Evolutionary conservation across 2,329 filamentous ascomycete species (phyloP).

Genomic region (Sordariomycetes sp.): DNA sequence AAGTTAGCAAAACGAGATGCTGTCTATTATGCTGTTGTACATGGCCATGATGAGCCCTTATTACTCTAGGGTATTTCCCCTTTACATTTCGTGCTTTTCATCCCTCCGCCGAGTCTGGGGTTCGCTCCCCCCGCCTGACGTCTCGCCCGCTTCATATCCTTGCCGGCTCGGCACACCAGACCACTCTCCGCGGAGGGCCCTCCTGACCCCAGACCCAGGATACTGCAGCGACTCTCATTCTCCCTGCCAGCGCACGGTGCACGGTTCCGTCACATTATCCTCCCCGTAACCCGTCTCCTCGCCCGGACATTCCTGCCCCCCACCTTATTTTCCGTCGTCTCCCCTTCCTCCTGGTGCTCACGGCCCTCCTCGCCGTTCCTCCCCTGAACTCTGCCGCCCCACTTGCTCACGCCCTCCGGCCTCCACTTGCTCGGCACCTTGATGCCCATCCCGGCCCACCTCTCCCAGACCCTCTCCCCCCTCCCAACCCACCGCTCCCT

Average conservation of each 20-base stretch:
- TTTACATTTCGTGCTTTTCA: neutral
- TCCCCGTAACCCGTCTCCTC: conserved; percentile 4
- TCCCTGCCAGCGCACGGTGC: neutral
- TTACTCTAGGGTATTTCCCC: neutral
- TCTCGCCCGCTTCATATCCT: neutral
- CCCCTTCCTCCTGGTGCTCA: conserved; percentile 1
- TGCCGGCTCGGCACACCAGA: neutral
- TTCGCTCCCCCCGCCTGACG: neutral
- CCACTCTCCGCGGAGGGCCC: no score
- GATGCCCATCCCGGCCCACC: conserved; percentile 47
- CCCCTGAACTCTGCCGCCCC: neutral
- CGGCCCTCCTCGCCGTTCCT: neutral
- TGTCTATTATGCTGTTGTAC: neutral
- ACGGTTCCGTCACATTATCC: conserved; percentile 4
- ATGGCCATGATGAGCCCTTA: neutral
- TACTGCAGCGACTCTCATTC: neutral
- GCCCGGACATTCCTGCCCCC: neutral
- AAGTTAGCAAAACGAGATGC: neutral
- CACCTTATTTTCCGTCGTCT: neutral
- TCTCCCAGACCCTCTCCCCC: conserved; percentile 48
- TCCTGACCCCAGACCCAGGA: neutral
- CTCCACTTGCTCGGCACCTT: conserved; percentile 54
- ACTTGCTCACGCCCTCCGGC: conserved; percentile 30
- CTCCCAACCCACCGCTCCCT: conserved; percentile 52
- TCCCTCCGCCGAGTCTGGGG: neutral